Percentiles rank a stretch among this genome's conserved stretches.
These are phyloP conservation scores for Ophiosphaerella narmari DNA, from an alignment of 2,329 filamentous ascomycete genomes.

Conservation along the genomic window DNA sequence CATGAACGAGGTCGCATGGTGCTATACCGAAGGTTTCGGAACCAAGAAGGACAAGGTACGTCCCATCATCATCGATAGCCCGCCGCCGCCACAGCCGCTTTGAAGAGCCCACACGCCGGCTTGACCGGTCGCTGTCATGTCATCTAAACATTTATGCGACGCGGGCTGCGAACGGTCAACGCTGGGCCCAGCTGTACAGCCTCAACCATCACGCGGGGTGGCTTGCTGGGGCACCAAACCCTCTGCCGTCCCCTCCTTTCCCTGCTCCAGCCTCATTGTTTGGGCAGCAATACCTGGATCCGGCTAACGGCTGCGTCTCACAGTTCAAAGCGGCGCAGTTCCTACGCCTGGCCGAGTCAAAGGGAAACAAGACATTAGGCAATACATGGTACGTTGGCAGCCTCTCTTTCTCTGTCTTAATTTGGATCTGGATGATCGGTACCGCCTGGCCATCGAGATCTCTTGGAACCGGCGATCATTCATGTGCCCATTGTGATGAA, in stretches of 20 bases:
- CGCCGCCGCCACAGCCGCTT: constrained; percentile 8
- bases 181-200: constrained; percentile 7
- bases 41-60: constrained; percentile 98
- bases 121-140: constrained; percentile 32
- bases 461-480: constrained; percentile 14
- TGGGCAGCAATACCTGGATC: constrained; percentile 42
- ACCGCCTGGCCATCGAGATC: constrained; percentile 24
- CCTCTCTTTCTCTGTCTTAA: constrained; percentile 12
- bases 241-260: constrained; percentile 3
- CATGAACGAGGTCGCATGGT: constrained; percentile 97
- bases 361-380: constrained; percentile 86
- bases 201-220: constrained; percentile 31
- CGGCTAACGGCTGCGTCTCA: constrained; percentile 47
- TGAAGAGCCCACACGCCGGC: constrained; percentile 8
- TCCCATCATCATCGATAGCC: constrained; percentile 28
- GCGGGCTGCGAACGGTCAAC: constrained; percentile 29
- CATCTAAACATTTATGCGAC: constrained; percentile 20
- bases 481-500: not conserved
- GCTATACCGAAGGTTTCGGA: constrained; percentile 94
- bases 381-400: constrained; percentile 78
- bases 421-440: constrained; percentile 4
- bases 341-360: constrained; percentile 86
- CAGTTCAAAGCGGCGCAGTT: constrained; percentile 85
- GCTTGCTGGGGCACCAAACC: constrained; percentile 28
- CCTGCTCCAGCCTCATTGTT: constrained; percentile 44